These are phyloP conservation scores for Puccinia triticina DNA, from an alignment of 1,284 basidiomycete genomes.

Conservation along the genomic window DNA sequence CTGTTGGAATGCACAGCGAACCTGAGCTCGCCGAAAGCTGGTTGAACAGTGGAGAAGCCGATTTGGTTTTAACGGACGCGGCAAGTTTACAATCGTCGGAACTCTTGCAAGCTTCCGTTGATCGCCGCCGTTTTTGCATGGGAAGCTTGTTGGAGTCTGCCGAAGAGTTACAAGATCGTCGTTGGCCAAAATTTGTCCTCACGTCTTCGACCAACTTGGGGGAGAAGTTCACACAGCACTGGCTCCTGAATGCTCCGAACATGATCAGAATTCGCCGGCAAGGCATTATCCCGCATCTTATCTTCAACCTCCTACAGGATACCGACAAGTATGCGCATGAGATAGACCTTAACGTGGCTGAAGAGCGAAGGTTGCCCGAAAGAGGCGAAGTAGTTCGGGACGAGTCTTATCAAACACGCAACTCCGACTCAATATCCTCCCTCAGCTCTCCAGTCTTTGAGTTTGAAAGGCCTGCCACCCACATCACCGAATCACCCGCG, in stretches of 20 bases:
- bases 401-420: slow-evolving; percentile 2
- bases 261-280: slow-evolving; percentile 38
- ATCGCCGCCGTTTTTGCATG: neutral
- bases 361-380: slow-evolving; percentile 10
- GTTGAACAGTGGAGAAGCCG: slow-evolving; percentile 24
- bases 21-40: slow-evolving; percentile 6
- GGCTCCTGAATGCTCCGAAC: neutral
- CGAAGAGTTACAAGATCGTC: neutral
- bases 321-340: slow-evolving; percentile 42
- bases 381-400: neutral
- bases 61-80: slow-evolving; percentile 35
- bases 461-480: neutral
- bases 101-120: neutral
- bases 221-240: neutral
- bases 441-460: slow-evolving; percentile 16
- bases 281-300: slow-evolving; percentile 48
- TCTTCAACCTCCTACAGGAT: slow-evolving; percentile 27
- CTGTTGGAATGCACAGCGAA: slow-evolving; percentile 25
- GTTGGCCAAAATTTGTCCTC: slow-evolving; percentile 21
- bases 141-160: neutral
- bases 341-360: neutral
- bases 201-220: slow-evolving; percentile 28
- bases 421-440: neutral
- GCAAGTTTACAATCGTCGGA: slow-evolving; percentile 8
- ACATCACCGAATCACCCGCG: neutral